Base-by-base conservation (phyloP, 2,329 filamentous ascomycete species). In the Verruconis gallopava region DNA sequence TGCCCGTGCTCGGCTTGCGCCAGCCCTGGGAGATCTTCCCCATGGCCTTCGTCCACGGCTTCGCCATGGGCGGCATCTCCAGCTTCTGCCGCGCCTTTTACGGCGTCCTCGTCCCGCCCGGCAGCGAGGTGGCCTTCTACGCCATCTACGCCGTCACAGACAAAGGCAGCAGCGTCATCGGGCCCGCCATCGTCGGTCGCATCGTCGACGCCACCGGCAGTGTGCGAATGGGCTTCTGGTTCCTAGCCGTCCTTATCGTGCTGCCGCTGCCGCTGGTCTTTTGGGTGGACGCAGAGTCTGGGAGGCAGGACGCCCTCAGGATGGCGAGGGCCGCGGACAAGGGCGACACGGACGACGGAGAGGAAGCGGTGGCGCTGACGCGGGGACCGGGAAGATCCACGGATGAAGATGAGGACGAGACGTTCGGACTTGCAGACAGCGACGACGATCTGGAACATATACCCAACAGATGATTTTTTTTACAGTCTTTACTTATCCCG, bases 131-230 rank as follows among this genome's bases (percentile, higher is more conserved):
- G 1, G 85, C 88, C 0, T 95, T 96, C 54, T 95, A 91, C 56
- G 86, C 88, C 0, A 68, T 95, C 2, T 95, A 94, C 56, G 88
- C 89, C 32, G 93, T 95, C 46, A 95, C 89, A 1, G 89, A 96
- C 59, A 96, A 95, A 60, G 86, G 86, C 1, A 91, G 83, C 15
- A 91, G 83, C 54, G 73, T 93, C 2, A 89, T 95, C 55, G 89
- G 89, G 0, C 89, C 89, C 0, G 81, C 84, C 1, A 84, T 96
- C 51, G 88, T 95, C 1, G 89, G 86, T 0, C 73, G 75, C 21
- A 93, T 95, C 47, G 91, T 93, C 5, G 86, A 94, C 56, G 72
- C 52, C 2, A 53, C 58, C 4, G 62, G 63, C 0, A 62, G 55
- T 1, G 64, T 67, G 21, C 43, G 63, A 14, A 59, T 60, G 1